Base-by-base conservation (phyloP, 192 early-diverging fungal species). In the Backusella tuberculispora region DNA sequence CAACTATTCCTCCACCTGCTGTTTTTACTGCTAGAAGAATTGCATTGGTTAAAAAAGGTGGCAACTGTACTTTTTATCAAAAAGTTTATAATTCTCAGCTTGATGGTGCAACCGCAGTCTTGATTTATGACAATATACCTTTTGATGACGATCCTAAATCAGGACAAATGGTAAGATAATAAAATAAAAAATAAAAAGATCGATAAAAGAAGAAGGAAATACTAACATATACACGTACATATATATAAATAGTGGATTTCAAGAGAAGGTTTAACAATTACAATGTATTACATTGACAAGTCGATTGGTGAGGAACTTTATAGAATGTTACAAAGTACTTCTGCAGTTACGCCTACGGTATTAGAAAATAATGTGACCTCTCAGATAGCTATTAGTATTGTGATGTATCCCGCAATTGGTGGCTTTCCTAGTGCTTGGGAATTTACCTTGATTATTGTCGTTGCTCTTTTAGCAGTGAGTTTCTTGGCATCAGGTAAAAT, bases 401-500 rank as follows among this genome's bases (percentile, higher is more conserved):
- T 71, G 0, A 63, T 82, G 38, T 76, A 78, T 41, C 81, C 81
- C 0, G 64, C 74, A 2, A 46, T 73, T 41, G 73, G 74, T 17
- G 73, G 56, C 1, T 75, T 84, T 71, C 75, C 86, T 5, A 76
- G 75, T 42, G 67, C 85, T 53, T 87, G 86, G 86, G 86, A 87
- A 65, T 84, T 85, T 64, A 80, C 82, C 8, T 66, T 87, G 46
- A 80, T 85, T 40, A 72, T 87, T 14, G 79, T 85, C 2, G 75
- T 87, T 8, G 76, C 80, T 17, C 70, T 87, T 17, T 73, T 87
- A 0, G 82, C 79, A 2, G 47, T 85, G 15, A 83, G 84, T 19
- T 81, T 85, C 50, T 50, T 82, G 17, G 71, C 82, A 34, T 85
- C 84, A 66, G 81, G 86, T 85, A 85, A 46, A 12, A 45, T 9